These are phyloP conservation scores for Arachnopeziza araneosa DNA, from an alignment of 2,329 filamentous ascomycete species.

Conservation along the genomic window DNA sequence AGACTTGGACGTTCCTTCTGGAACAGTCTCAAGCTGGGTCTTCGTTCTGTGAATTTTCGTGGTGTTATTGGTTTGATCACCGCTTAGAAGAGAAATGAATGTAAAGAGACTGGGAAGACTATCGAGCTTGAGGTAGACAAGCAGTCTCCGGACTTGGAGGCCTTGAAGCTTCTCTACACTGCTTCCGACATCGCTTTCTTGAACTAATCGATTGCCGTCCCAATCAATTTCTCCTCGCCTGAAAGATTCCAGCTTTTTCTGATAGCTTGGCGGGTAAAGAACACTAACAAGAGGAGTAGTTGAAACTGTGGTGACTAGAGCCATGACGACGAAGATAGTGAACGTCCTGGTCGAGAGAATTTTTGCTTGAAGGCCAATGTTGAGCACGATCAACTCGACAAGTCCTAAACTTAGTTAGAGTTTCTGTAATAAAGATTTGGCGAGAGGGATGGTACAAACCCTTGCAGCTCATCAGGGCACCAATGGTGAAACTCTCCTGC, in stretches of 20 bases:
- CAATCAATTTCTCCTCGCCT: conserved; percentile 87
- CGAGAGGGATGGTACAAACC: conserved; percentile 95
- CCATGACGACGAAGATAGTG: conserved; percentile 94
- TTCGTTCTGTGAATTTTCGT: conserved; percentile 33
- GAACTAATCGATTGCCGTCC: conserved; percentile 52
- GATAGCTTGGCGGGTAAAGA: conserved; percentile 74
- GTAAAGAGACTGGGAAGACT: conserved; percentile 78
- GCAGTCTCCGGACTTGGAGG: conserved; percentile 54
- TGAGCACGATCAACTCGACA: conserved; percentile 35
- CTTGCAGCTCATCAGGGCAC: conserved; percentile 93
- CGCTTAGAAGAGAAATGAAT: conserved; percentile 74
- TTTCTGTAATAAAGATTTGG: conserved; percentile 33
- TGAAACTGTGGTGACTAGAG: conserved; percentile 75
- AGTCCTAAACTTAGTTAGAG: not conserved
- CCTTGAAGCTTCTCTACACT: conserved; percentile 43
- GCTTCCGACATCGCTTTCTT: conserved; percentile 33
- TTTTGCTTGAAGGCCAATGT: conserved; percentile 76
- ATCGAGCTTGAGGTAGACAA: conserved; percentile 80
- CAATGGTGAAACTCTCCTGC: conserved; percentile 85
- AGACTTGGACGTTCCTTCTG: conserved; percentile 21
- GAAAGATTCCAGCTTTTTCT: conserved; percentile 67
- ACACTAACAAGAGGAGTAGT: conserved; percentile 71
- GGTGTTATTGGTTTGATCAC: conserved; percentile 34
- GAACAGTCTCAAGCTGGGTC: conserved; percentile 23
- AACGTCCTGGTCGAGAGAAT: conserved; percentile 79